Base-by-base conservation (phyloP, 108 stramenopile genomes). In the Skeletonema costatum region DNA sequence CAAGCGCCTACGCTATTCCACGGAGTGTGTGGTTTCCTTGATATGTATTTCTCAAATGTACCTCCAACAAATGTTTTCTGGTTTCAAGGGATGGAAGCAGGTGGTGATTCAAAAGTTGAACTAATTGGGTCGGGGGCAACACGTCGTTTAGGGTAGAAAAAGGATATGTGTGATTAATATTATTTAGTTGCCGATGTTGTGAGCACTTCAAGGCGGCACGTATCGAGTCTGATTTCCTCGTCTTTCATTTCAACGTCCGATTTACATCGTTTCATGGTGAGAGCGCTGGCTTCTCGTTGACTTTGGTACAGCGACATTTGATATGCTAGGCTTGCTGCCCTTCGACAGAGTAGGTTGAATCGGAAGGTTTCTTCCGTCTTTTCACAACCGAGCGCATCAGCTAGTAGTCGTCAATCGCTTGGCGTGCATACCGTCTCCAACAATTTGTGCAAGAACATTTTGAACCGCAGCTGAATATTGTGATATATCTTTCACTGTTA, bases 341-440 rank as follows among this genome's bases (percentile, higher is more conserved):
- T 71, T 61, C 32, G 41, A n/a, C 71, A 61, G 17, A 71, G 41
- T 16, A 25, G 1, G 30, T 71, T 61, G 25, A 71, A 61, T 5
- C 46, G 10, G 5, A 46, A 68, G 21, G 17, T 25, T 51, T 41
- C 19, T 29, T 25, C 16, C 2, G 67, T 16, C 6, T 30, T 4
- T 36, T 62, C 48, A 32, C 17, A 70, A n/a, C 76, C 76, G 12
- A 78, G 38, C 16, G 14, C 63, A 66, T 78, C 77, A 10, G 77
- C 69, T 14, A 78, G 70, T 11, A 78, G 31, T 25, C 64, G 51
- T 32, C n/a, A 78, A 32, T 66, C 77, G 62, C 38, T 59, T 70
- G 7, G 70, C 70, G 1, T 70, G 63, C 7, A 62, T 17, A 16
- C 69, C 69, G 64, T 78, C 64, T 1, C 70, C 77, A 71, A 65